Conservation (phyloP, 805 yeast genomes). For the Sungouiella blattae region DNA sequence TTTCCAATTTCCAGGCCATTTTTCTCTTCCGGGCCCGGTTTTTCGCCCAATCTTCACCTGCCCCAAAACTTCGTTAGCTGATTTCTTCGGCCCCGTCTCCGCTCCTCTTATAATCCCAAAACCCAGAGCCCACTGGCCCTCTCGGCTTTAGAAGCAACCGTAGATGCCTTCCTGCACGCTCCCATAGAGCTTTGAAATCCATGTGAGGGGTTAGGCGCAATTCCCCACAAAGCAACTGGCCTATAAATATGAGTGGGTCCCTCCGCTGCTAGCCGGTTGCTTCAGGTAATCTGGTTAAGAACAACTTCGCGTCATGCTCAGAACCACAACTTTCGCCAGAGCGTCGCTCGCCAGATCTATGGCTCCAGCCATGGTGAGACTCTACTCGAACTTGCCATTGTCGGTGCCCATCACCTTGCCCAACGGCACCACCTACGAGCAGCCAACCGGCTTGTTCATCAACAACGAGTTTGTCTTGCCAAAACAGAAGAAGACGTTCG, state of each 20-base stretch:
- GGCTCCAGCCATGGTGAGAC: conserved; percentile 15
- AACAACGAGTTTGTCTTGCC: conserved; percentile 75
- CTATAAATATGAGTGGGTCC: conserved; percentile 1
- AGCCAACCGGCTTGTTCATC: conserved; percentile 88
- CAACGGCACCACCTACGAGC: conserved; percentile 66
- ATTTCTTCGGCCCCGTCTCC: no score
- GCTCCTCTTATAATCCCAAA: no score
- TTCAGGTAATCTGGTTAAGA: no score
- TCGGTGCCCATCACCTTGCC: conserved; percentile 55
- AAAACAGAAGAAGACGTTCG: conserved; percentile 53
- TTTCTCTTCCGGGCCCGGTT: no score
- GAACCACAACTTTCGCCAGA: conserved; percentile 4
- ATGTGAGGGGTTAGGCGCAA: neutral
- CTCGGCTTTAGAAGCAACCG: no score
- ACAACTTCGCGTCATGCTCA: conserved; percentile 2
- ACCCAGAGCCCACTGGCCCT: no score
- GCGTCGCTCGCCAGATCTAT: neutral
- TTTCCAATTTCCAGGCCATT: no score
- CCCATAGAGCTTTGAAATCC: no score
- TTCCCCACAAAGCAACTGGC: conserved; percentile 1
- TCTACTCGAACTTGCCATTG: conserved; percentile 32
- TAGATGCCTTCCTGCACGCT: no score
- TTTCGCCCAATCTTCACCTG: no score
- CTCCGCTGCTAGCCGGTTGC: neutral
- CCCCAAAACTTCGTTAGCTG: no score